Conservation (phyloP, 306 rosid species). For the Trifolium subterraneum region DNA sequence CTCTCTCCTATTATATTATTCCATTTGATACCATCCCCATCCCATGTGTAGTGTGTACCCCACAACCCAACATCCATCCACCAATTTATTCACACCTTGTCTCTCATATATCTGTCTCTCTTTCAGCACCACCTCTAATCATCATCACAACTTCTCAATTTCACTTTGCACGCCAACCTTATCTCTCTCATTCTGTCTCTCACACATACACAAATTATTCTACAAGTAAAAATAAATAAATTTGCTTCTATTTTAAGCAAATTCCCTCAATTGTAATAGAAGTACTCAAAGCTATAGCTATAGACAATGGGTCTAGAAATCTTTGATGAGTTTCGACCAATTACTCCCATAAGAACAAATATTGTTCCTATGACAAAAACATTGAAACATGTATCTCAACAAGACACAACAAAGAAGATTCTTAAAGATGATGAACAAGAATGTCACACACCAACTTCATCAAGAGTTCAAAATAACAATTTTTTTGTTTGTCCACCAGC, state of each 20-base stretch:
- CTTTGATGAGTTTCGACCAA: slow-evolving; percentile 59
- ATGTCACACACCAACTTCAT: slow-evolving; percentile 57
- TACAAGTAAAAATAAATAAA: not conserved
- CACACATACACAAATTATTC: not conserved
- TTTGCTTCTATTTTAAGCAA: not conserved
- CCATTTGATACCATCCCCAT: not conserved
- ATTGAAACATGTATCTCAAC: slow-evolving; percentile 15
- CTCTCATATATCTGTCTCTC: slow-evolving; percentile 44
- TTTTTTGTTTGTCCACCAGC: slow-evolving; percentile 64
- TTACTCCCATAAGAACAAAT: slow-evolving; percentile 51
- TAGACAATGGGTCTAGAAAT: slow-evolving; percentile 57
- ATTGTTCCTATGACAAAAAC: slow-evolving; percentile 7
- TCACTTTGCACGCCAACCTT: slow-evolving; percentile 48
- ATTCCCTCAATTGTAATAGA: not conserved
- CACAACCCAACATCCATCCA: slow-evolving; percentile 25
- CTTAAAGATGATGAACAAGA: slow-evolving; percentile 40
- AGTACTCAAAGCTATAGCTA: not conserved
- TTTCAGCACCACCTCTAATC: slow-evolving; percentile 44
- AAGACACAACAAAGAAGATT: slow-evolving; percentile 33
- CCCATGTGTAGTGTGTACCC: slow-evolving; percentile 14
- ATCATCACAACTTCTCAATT: slow-evolving; percentile 47
- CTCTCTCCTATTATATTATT: too few species aligned
- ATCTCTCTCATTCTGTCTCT: slow-evolving; percentile 13
- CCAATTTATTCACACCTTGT: slow-evolving; percentile 14
- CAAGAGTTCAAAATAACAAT: slow-evolving; percentile 30